Evolutionary conservation across 352 stramenopile species (phyloP).

Genomic region (Pythium insidiosum): DNA sequence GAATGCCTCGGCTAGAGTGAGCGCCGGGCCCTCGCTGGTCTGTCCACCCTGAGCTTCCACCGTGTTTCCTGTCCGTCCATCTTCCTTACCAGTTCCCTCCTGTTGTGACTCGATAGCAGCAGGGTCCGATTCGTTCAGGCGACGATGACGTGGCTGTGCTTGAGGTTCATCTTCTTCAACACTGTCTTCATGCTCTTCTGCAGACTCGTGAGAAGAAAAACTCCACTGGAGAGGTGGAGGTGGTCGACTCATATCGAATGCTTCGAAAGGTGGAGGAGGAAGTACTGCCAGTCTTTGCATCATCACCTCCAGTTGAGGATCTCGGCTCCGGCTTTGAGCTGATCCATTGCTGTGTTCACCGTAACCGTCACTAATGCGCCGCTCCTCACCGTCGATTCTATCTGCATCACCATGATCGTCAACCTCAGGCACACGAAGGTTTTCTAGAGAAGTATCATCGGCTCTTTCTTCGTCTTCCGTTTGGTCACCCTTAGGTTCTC

Average conservation of each 20-base stretch:
- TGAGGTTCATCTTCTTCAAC: not conserved
- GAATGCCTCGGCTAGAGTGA: constrained; percentile 56
- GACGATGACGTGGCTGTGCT: not conserved
- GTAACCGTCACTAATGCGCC: not conserved
- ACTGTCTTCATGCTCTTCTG: not conserved
- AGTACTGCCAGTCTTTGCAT: constrained; percentile 18
- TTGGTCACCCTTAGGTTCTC: too few relatives aligned
- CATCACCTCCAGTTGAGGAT: constrained; percentile 13
- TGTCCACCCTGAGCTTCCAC: too few relatives aligned
- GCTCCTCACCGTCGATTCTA: not conserved
- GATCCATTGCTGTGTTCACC: not conserved
- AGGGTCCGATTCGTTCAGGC: not conserved
- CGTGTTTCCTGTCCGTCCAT: too few relatives aligned
- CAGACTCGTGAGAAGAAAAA: not conserved
- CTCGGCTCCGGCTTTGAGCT: not conserved
- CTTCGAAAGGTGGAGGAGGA: constrained; percentile 25
- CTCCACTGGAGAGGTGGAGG: constrained; percentile 18
- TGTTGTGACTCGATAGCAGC: not conserved
- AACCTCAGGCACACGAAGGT: too few relatives aligned
- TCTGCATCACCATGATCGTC: not conserved
- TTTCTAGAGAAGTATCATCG: too few relatives aligned
- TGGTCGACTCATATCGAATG: constrained; percentile 41
- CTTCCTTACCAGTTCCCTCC: not conserved
- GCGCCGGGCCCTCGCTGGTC: not conserved
- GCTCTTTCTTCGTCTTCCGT: too few relatives aligned